Conservation (phyloP, 768 basidiomycete genomes). For the Hericium rajendrae region DNA sequence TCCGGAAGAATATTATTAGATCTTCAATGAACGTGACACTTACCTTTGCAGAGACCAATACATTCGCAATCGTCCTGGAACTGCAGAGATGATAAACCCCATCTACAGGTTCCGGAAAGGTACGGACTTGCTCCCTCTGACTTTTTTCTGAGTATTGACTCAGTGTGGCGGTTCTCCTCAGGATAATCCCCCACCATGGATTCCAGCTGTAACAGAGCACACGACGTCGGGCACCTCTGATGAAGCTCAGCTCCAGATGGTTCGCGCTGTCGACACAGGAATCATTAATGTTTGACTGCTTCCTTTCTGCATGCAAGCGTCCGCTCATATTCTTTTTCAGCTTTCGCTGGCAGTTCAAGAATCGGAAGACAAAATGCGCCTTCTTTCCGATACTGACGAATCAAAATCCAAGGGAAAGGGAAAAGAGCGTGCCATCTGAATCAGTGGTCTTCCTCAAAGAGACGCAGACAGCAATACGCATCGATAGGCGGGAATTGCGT, state of each 20-base stretch:
- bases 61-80: conserved; percentile 80
- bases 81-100: conserved; percentile 59
- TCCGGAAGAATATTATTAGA: conserved; percentile 1
- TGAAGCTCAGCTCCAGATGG: conserved; percentile 59
- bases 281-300: conserved; percentile 52
- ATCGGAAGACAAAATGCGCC: background rate
- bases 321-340: background rate
- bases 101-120: conserved; percentile 39
- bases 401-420: background rate
- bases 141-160: no score
- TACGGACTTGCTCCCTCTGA: conserved; percentile 3
- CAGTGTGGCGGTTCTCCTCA: background rate
- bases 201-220: conserved; percentile 60
- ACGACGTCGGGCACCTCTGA: conserved; percentile 62
- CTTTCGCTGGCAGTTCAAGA: background rate
- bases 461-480: background rate
- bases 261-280: conserved; percentile 77
- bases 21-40: background rate
- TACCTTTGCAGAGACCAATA: conserved; percentile 46
- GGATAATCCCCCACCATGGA: conserved; percentile 70
- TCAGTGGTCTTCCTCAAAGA: background rate
- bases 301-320: background rate
- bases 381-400: background rate
- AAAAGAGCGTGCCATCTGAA: background rate
- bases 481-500: no score